A percentile compares a stretch with the other conserved stretches of the same genome.
Conservation (phyloP, 2,329 filamentous ascomycete species). For the Curvularia spicifera region DNA sequence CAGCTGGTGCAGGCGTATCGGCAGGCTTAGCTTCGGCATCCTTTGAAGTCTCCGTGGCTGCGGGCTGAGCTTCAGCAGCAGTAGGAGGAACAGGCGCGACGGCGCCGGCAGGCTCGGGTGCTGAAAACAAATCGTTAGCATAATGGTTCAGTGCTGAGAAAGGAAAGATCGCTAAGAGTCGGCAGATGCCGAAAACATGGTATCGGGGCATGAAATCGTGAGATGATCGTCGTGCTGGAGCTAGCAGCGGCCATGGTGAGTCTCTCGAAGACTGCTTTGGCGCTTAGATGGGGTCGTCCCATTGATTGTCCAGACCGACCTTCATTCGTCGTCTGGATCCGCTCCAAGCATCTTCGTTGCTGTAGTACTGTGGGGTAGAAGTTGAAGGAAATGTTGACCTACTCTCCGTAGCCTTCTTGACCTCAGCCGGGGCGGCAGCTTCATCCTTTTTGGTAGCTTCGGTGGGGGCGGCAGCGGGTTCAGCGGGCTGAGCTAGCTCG, state of each 20-base stretch:
- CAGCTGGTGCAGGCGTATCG: slow-evolving; percentile 20
- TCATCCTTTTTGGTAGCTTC: slow-evolving; percentile 35
- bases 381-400: slow-evolving; percentile 32
- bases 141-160: slow-evolving; percentile 25
- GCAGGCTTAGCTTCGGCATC: slow-evolving; percentile 28
- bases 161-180: neutral
- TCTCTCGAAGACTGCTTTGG: slow-evolving; percentile 1
- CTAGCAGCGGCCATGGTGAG: neutral
- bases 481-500: slow-evolving; percentile 22
- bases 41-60: slow-evolving; percentile 26
- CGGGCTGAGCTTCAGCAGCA: slow-evolving; percentile 33
- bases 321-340: slow-evolving; percentile 34
- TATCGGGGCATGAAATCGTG: slow-evolving; percentile 10
- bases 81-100: slow-evolving; percentile 39
- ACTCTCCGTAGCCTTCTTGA: slow-evolving; percentile 47
- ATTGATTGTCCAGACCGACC: slow-evolving; percentile 24
- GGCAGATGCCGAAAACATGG: neutral
- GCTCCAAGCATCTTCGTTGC: slow-evolving; percentile 19
- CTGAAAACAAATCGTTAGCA: slow-evolving; percentile 35
- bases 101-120: slow-evolving; percentile 43
- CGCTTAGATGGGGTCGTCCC: slow-evolving; percentile 15
- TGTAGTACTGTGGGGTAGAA: slow-evolving; percentile 11
- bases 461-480: slow-evolving; percentile 21
- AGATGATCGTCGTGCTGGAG: neutral
- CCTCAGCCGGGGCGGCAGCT: slow-evolving; percentile 37